A percentile compares a stretch with the other conserved stretches of the same genome.
These are phyloP conservation scores for Suillus placidus DNA, from an alignment of 768 basidiomycete genomes.

Conservation along the genomic window DNA sequence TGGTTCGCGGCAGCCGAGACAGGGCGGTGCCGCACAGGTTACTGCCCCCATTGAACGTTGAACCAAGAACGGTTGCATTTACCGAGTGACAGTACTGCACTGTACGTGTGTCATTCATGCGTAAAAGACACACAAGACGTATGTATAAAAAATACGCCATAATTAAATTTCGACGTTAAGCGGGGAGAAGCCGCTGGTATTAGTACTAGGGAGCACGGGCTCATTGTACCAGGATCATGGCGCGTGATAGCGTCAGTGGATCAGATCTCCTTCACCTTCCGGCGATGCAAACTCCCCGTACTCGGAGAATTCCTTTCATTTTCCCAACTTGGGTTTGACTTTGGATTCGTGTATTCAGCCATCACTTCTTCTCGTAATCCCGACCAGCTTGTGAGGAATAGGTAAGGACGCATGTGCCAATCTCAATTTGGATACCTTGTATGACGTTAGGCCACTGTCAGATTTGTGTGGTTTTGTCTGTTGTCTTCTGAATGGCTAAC, in stretches of 20 bases:
- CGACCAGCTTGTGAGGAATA: background rate
- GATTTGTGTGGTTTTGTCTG: background rate
- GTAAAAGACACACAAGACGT: background rate
- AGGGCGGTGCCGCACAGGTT: conserved; percentile 20
- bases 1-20: conserved; percentile 15
- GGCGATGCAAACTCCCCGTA: conserved; percentile 36
- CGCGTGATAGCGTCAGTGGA: background rate
- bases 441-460: background rate
- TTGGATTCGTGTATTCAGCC: background rate
- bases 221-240: background rate
- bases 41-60: background rate
- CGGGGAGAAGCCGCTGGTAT: background rate
- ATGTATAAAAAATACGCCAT: background rate
- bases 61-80: background rate
- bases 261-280: conserved; percentile 37
- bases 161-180: background rate
- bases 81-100: background rate
- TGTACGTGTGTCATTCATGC: background rate
- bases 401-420: background rate
- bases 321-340: conserved; percentile 7
- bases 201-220: background rate
- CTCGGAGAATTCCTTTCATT: conserved; percentile 31
- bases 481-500: background rate
- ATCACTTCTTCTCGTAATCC: background rate
- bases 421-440: background rate